Evolutionary conservation across 345 rosid genomes (phyloP).

Genomic region (Moringa oleifera): DNA sequence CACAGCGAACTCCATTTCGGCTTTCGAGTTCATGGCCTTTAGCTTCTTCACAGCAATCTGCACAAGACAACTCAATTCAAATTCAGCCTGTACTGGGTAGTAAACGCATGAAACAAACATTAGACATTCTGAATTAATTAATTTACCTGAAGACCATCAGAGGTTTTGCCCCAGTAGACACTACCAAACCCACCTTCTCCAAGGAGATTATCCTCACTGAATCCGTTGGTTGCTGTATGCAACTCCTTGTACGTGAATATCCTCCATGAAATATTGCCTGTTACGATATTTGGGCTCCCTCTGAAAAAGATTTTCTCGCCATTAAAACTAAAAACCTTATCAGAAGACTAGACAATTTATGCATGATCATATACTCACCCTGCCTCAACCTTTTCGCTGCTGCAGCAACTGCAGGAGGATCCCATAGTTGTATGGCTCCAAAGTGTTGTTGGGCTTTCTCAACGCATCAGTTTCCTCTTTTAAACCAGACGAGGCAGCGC

Average conservation of each 20-base stretch:
- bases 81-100: no score
- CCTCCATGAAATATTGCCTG: constrained; percentile 51
- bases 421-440: constrained; percentile 36
- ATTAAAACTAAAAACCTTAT: background rate
- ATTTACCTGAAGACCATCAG: constrained; percentile 55
- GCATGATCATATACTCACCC: constrained; percentile 25
- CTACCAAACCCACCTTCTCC: constrained; percentile 67
- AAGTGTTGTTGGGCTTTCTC: background rate
- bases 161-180: constrained; percentile 74
- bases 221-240: constrained; percentile 59
- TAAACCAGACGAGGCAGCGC: constrained; percentile 13
- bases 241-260: constrained; percentile 67
- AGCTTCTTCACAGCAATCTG: constrained; percentile 69
- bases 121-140: background rate
- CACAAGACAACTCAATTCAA: background rate
- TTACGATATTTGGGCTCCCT: background rate
- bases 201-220: constrained; percentile 57
- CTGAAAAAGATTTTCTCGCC: background rate
- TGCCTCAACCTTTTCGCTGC: constrained; percentile 39
- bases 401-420: constrained; percentile 42
- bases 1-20: constrained; percentile 74
- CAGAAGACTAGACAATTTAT: no score
- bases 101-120: background rate
- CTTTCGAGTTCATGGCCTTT: constrained; percentile 65
- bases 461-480: constrained; percentile 14